Percentiles rank a stretch among this genome's conserved stretches.
Evolutionary conservation across 176 grass and related monocot species (phyloP).

Genomic region (Microstegium vimineum): DNA sequence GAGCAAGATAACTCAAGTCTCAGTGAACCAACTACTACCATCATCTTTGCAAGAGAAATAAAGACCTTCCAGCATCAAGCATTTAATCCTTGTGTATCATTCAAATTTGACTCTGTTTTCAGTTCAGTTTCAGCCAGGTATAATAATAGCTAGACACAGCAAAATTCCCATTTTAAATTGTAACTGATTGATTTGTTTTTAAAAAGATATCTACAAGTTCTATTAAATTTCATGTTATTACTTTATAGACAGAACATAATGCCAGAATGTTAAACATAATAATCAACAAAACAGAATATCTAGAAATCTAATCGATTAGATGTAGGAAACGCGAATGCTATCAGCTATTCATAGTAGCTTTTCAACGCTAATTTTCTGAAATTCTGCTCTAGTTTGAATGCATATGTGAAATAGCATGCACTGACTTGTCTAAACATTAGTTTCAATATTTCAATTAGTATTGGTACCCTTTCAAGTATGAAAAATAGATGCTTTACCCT

Average conservation of each 20-base stretch:
- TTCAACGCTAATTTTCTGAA: neutral
- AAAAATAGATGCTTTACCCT: neutral
- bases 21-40: neutral
- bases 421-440: neutral
- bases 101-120: neutral
- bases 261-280: constrained; percentile 1
- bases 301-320: neutral
- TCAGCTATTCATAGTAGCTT: neutral
- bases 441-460: neutral
- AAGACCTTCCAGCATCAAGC: neutral
- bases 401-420: neutral
- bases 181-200: neutral
- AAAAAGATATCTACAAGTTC: neutral
- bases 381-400: neutral
- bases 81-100: neutral
- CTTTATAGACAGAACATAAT: neutral
- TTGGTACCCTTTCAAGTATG: neutral
- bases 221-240: neutral
- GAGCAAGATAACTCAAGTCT: neutral
- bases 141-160: neutral
- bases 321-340: neutral
- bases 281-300: neutral
- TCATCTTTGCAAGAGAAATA: neutral
- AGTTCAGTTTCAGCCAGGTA: neutral
- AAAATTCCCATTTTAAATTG: constrained; percentile 3